A percentile compares a stretch with the other conserved stretches of the same genome.
Conservation (phyloP, 2,329 filamentous ascomycete species). For the Cladosporium velox region DNA sequence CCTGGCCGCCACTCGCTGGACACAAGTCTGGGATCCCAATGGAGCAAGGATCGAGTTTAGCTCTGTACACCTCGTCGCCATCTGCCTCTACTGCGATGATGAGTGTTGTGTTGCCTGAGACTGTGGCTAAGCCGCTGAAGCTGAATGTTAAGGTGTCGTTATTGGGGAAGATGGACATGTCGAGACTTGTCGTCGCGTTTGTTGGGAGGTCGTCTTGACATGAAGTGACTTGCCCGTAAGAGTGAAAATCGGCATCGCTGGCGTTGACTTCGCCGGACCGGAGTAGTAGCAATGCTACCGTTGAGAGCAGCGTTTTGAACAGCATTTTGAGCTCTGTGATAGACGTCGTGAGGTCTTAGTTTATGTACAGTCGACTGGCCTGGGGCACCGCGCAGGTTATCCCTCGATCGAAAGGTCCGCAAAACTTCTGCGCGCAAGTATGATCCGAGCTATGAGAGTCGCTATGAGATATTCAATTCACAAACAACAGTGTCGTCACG, state of each 20-base stretch:
- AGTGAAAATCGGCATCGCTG: neutral
- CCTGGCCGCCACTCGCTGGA: neutral
- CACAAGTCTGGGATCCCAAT: neutral
- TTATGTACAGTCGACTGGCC: neutral
- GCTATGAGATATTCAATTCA: neutral
- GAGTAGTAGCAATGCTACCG: neutral
- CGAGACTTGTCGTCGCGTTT: neutral
- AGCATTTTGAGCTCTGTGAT: neutral
- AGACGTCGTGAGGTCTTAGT: neutral
- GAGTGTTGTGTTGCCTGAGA: neutral
- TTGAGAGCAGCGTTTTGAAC: neutral
- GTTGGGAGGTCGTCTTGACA: neutral
- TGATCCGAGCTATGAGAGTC: neutral
- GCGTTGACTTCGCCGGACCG: neutral
- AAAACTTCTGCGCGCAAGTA: neutral
- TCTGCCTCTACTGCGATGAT: neutral
- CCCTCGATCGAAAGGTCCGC: neutral
- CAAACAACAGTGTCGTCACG: neutral
- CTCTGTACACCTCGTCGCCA: neutral
- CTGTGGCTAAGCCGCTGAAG: neutral
- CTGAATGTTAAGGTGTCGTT: neutral
- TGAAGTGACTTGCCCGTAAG: neutral
- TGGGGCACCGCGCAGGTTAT: neutral
- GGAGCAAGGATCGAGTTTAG: neutral
- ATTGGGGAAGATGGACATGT: neutral